phyloP scores from a whole-genome alignment of 1,284 basidiomycete genomes.

The Cryptococcus sp. region DNA sequence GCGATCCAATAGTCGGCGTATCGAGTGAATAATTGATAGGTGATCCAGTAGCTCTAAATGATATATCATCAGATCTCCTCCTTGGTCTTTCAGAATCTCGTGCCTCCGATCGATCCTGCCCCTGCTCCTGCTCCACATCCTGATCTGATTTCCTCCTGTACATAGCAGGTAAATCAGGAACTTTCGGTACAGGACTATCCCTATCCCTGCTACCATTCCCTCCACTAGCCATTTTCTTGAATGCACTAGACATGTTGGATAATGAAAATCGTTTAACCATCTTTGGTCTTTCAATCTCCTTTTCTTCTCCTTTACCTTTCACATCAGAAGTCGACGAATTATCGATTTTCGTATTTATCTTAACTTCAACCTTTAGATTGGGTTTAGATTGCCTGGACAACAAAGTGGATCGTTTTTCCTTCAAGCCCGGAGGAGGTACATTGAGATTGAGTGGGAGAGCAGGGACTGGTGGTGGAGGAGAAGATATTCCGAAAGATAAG shows the following conservation, averaged over 20 bases:
- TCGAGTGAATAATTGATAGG: neutral
- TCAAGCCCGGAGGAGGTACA: neutral
- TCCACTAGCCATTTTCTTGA: slow-evolving; percentile 16
- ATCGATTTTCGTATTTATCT: too few species aligned
- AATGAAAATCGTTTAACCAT: slow-evolving; percentile 30
- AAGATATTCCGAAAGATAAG: slow-evolving; percentile 19
- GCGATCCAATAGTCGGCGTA: too few species aligned
- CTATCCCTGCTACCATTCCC: too few species aligned
- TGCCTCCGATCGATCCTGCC: too few species aligned
- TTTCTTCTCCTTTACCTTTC: neutral
- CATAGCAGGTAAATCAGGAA: neutral
- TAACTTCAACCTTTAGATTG: too few species aligned
- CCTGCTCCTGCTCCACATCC: too few species aligned
- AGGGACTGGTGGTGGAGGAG: slow-evolving; percentile 2
- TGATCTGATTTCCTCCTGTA: neutral
- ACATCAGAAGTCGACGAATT: too few species aligned
- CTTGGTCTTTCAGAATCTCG: too few species aligned
- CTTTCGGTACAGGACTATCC: neutral
- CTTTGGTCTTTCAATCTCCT: neutral
- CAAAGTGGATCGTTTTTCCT: neutral
- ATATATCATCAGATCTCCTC: too few species aligned
- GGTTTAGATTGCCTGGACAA: too few species aligned
- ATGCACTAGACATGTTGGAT: slow-evolving; percentile 30
- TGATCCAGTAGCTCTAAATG: neutral
- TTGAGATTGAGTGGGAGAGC: neutral